phyloP scores from a whole-genome alignment of 306 rosid genomes.

The Boehmeria nivea region DNA sequence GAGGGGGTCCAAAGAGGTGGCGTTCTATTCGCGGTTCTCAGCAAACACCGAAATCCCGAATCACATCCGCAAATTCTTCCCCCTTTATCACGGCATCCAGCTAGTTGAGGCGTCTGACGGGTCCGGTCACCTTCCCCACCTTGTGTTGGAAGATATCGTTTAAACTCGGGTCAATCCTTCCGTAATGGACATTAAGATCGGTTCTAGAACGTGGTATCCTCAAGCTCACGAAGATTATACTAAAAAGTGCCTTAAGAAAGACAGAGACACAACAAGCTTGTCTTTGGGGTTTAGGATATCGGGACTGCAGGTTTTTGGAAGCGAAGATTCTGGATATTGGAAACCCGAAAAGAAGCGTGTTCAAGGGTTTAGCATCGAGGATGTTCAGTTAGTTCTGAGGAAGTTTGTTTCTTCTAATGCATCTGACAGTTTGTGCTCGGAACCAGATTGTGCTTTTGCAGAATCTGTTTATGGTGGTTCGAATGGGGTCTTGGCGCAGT shows the following conservation, averaged over 20 bases:
- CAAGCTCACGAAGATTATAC: slow-evolving; percentile 56
- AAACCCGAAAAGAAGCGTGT: slow-evolving; percentile 39
- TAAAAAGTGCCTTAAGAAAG: slow-evolving; percentile 43
- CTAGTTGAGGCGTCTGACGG: slow-evolving; percentile 61
- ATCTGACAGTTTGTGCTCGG: slow-evolving; percentile 11
- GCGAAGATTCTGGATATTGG: slow-evolving; percentile 41
- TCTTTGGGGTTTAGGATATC: slow-evolving; percentile 64
- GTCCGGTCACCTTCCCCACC: slow-evolving; percentile 61
- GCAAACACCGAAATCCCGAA: slow-evolving; percentile 30
- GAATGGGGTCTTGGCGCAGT: slow-evolving; percentile 45
- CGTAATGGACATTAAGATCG: slow-evolving; percentile 66
- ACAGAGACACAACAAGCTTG: slow-evolving; percentile 37
- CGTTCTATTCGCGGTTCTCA: slow-evolving; percentile 41
- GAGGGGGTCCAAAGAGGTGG: slow-evolving; percentile 51
- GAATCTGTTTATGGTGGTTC: slow-evolving; percentile 45
- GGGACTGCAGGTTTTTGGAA: slow-evolving; percentile 46
- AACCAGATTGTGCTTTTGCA: slow-evolving; percentile 47
- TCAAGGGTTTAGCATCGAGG: slow-evolving; percentile 23
- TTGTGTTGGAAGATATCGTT: slow-evolving; percentile 49
- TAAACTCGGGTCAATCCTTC: slow-evolving; percentile 29
- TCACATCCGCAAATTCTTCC: slow-evolving; percentile 43
- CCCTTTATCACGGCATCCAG: slow-evolving; percentile 49
- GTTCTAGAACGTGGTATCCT: slow-evolving; percentile 76
- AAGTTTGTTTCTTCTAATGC: slow-evolving; percentile 58
- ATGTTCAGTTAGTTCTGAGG: slow-evolving; percentile 29